A percentile compares a stretch with the other conserved stretches of the same genome.
Conservation (phyloP, 164 flowering plant genomes). For the Stephania cephalantha region DNA sequence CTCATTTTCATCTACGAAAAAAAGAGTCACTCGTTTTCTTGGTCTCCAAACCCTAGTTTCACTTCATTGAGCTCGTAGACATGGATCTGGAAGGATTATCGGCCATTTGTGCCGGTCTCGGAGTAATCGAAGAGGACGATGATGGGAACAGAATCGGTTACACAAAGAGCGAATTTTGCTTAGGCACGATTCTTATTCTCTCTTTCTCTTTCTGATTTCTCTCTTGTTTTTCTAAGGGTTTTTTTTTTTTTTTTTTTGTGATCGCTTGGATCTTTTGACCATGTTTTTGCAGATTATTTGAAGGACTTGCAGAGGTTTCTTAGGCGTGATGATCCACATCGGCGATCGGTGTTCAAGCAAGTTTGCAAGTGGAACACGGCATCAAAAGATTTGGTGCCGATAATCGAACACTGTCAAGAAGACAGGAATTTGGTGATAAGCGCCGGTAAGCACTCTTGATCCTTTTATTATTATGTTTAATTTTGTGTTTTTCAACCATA, state of each 20-base stretch:
- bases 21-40: not conserved
- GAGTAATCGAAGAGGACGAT: slow-evolving; percentile 50
- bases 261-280: not conserved
- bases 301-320: slow-evolving; percentile 86
- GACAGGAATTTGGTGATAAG: slow-evolving; percentile 63
- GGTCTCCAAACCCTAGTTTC: slow-evolving; percentile 4
- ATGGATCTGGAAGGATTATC: slow-evolving; percentile 62
- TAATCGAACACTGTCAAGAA: slow-evolving; percentile 60
- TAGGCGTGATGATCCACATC: slow-evolving; percentile 83
- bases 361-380: slow-evolving; percentile 86
- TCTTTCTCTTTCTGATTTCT: not conserved
- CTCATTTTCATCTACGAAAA: not conserved
- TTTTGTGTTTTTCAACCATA: too few relatives aligned
- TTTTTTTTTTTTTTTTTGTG: not conserved
- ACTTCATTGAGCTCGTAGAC: not conserved
- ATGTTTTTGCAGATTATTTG: slow-evolving; percentile 56
- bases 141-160: slow-evolving; percentile 57
- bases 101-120: slow-evolving; percentile 62
- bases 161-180: slow-evolving; percentile 46
- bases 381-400: slow-evolving; percentile 68
- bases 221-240: not conserved
- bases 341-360: slow-evolving; percentile 82
- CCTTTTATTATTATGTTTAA: too few relatives aligned
- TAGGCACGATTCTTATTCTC: slow-evolving; percentile 34
- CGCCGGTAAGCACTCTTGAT: slow-evolving; percentile 40